A percentile compares a stretch with the other conserved stretches of the same genome.
These are phyloP conservation scores for Helichrysum umbraculigerum DNA, from an alignment of 129 eudicot genomes.

Conservation along the genomic window DNA sequence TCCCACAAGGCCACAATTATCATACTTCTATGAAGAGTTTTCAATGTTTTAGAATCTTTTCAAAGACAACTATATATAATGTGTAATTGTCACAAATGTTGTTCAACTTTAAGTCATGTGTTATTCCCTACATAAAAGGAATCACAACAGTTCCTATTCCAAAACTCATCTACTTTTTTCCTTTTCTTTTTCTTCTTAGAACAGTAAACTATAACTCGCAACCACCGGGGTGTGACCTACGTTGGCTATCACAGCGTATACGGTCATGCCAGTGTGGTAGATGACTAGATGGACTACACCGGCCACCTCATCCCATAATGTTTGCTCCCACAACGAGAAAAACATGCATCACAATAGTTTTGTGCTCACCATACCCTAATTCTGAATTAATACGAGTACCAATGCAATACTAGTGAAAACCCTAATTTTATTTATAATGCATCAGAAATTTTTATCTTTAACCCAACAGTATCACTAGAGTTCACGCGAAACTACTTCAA, in stretches of 20 bases:
- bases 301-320: neutral
- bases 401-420: neutral
- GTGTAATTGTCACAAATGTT: too few relatives aligned
- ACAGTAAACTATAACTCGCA: too few relatives aligned
- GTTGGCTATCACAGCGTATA: too few relatives aligned
- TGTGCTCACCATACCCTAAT: neutral
- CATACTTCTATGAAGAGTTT: neutral
- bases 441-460: neutral
- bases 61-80: neutral
- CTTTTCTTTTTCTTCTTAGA: too few relatives aligned
- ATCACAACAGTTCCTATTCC: neutral
- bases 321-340: neutral
- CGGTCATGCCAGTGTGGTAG: neutral
- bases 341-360: neutral
- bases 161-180: too few relatives aligned
- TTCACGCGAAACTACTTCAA: neutral
- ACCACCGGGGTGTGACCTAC: too few relatives aligned
- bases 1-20: neutral
- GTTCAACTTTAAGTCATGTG: too few relatives aligned
- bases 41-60: neutral
- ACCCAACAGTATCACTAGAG: neutral
- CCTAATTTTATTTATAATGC: neutral
- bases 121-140: neutral
- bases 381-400: too few relatives aligned
- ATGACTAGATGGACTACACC: neutral